phyloP scores from a whole-genome alignment of 1,139 yeast species.

The Saccharomyces pastorianus region DNA sequence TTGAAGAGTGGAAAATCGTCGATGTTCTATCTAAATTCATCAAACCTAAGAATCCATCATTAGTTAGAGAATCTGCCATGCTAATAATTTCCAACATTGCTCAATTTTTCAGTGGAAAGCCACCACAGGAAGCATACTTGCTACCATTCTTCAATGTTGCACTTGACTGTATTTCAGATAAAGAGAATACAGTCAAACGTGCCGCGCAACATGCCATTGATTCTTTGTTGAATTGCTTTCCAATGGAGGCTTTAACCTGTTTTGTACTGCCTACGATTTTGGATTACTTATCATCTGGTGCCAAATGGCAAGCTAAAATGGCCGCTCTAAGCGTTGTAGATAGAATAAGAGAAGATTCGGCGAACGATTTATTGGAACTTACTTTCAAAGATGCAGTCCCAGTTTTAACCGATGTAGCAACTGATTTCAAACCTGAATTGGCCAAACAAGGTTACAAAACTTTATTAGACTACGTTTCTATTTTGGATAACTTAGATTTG shows the following conservation, averaged over 20 bases:
- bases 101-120: constrained; percentile 46
- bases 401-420: constrained; percentile 75
- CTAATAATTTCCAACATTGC: constrained; percentile 62
- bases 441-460: constrained; percentile 75
- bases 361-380: constrained; percentile 77
- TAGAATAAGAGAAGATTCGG: constrained; percentile 67
- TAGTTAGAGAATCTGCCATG: constrained; percentile 70
- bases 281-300: constrained; percentile 62
- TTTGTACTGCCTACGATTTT: constrained; percentile 56
- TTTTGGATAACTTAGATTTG: constrained; percentile 86
- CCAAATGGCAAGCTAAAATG: constrained; percentile 88
- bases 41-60: constrained; percentile 65
- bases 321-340: constrained; percentile 72
- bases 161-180: constrained; percentile 68
- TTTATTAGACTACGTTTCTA: constrained; percentile 63
- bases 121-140: constrained; percentile 71
- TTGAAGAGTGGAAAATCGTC: constrained; percentile 57
- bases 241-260: constrained; percentile 73
- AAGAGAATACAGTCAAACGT: constrained; percentile 76
- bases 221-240: constrained; percentile 58
- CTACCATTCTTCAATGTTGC: constrained; percentile 49
- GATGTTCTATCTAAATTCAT: constrained; percentile 57
- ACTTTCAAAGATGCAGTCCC: constrained; percentile 77
- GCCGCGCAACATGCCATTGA: constrained; percentile 70
- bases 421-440: constrained; percentile 94